Evolutionary conservation across 2,329 filamentous ascomycete genomes (phyloP).

Genomic region (Juglanconis juglandina): DNA sequence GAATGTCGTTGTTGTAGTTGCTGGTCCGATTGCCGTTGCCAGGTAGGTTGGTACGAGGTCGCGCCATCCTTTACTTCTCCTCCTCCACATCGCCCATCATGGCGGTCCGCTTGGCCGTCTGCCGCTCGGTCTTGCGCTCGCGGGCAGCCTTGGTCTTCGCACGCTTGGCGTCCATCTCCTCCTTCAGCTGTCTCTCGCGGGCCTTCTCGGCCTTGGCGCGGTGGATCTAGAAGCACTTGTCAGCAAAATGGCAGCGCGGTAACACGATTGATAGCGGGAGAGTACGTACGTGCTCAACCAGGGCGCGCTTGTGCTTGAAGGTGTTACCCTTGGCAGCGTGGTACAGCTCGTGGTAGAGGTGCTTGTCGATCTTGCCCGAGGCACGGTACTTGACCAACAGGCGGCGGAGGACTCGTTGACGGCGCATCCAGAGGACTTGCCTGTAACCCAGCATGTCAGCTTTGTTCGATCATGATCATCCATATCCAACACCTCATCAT

Average conservation of each 20-base stretch:
- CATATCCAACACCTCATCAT: not conserved
- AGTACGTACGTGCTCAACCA: conserved; percentile 96
- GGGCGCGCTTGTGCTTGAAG: conserved; percentile 99
- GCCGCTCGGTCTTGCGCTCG: conserved; percentile 95
- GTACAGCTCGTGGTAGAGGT: conserved; percentile 99
- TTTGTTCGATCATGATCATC: not conserved
- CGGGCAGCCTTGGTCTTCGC: conserved; percentile 99
- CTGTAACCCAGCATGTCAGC: conserved; percentile 46
- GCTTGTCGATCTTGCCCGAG: conserved; percentile 99
- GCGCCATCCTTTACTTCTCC: conserved; percentile 32
- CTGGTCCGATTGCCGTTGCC: conserved; percentile 36
- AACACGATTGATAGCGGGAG: conserved; percentile 2
- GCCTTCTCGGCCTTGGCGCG: conserved; percentile 99
- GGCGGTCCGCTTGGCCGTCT: conserved; percentile 84
- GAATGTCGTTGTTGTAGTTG: conserved; percentile 34
- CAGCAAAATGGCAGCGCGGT: conserved; percentile 1
- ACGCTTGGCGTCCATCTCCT: conserved; percentile 99
- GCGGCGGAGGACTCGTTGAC: conserved; percentile 97
- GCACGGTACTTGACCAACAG: conserved; percentile 99
- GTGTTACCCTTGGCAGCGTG: conserved; percentile 99
- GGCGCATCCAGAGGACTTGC: conserved; percentile 99
- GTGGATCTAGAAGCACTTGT: conserved; percentile 71
- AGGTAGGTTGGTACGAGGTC: not conserved
- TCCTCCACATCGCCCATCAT: conserved; percentile 69
- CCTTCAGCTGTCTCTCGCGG: conserved; percentile 92